phyloP scores from a whole-genome alignment of 73 alveolate genomes.

The Paramecium primaurelia region DNA sequence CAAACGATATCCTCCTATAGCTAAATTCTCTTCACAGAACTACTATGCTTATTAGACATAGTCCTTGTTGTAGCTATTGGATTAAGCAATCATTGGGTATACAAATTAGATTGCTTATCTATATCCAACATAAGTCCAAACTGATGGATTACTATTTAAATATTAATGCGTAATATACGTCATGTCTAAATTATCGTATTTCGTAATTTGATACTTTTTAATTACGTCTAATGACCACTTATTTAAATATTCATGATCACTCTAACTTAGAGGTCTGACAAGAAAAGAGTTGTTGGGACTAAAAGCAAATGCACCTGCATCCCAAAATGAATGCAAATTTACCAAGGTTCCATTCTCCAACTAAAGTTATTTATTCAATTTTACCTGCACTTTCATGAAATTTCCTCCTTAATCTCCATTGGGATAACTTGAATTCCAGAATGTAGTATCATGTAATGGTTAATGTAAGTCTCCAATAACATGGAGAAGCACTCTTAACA shows the following conservation, averaged over 20 bases:
- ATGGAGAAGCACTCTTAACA: conserved; percentile 74
- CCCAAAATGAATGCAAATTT: conserved; percentile 56
- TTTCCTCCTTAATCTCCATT: conserved; percentile 81
- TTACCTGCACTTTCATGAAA: conserved; percentile 57
- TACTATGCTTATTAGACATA: not conserved
- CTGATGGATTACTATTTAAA: conserved; percentile 30
- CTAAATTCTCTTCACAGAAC: conserved; percentile 43
- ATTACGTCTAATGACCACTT: conserved; percentile 33
- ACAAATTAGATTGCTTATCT: not conserved
- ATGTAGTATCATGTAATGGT: conserved; percentile 78
- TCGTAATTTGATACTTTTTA: not conserved
- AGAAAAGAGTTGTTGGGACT: not conserved
- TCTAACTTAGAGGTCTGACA: conserved; percentile 21
- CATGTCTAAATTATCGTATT: not conserved
- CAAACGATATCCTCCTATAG: conserved; percentile 57
- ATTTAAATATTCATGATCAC: not conserved
- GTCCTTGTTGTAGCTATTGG: not conserved
- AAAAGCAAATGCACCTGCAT: conserved; percentile 39
- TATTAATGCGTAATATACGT: not conserved
- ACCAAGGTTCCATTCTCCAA: conserved; percentile 30
- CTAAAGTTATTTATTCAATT: not conserved
- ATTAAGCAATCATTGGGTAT: conserved; percentile 2
- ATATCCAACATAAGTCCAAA: conserved; percentile 55
- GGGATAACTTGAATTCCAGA: conserved; percentile 65
- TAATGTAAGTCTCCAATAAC: conserved; percentile 81